Percentiles rank a stretch among this genome's conserved stretches.
Conservation (phyloP, 163 green algal species). For the Prototheca cutis region DNA sequence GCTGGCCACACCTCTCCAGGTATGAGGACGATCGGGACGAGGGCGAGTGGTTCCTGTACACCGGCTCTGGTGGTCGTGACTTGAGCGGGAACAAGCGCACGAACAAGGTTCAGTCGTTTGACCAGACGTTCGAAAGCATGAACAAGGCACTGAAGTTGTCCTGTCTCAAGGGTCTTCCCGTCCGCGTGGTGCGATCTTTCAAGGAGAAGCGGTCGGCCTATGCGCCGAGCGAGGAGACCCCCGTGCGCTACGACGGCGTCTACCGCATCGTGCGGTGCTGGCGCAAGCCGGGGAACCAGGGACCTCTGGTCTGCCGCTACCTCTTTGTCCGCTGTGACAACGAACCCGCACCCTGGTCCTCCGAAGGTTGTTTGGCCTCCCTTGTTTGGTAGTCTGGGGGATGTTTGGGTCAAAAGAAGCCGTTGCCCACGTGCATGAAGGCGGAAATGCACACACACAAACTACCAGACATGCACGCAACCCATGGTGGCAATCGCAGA, state of each 20-base stretch:
- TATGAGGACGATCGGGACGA: constrained; percentile 93
- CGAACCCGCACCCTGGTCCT: constrained; percentile 76
- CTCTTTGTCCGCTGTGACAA: constrained; percentile 93
- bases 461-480: no score
- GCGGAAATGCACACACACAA: no score
- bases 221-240: constrained; percentile 59
- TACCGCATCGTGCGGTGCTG: constrained; percentile 89
- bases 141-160: constrained; percentile 84
- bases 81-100: constrained; percentile 94
- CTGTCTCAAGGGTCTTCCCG: constrained; percentile 74
- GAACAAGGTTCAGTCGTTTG: constrained; percentile 71
- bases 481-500: no score
- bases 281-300: constrained; percentile 60
- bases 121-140: constrained; percentile 73
- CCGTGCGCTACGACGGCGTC: constrained; percentile 90
- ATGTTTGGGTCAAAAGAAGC: no score
- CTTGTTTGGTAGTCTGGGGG: no score
- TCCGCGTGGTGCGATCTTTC: constrained; percentile 81
- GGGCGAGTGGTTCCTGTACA: constrained; percentile 97
- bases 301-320: constrained; percentile 72
- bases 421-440: no score
- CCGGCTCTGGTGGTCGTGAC: constrained; percentile 82
- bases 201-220: constrained; percentile 92
- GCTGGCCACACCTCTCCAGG: no score
- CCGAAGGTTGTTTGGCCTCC: no score